Evolutionary conservation across 495 filamentous ascomycete genomes (phyloP).

Genomic region (Aspergillus saccharolyticus): DNA sequence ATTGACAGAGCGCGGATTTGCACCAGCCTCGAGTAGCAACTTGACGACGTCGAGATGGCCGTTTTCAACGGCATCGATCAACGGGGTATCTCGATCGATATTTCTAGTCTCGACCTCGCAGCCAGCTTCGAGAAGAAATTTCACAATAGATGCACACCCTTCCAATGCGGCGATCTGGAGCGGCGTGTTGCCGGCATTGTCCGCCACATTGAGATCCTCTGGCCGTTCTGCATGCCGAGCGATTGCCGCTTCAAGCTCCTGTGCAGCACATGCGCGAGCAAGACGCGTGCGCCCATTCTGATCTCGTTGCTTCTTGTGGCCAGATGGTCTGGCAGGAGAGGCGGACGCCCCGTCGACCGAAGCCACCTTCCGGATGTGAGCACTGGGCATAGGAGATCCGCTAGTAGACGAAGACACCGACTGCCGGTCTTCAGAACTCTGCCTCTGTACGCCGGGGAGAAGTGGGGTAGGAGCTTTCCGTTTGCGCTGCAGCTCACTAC

Average conservation of each 20-base stretch:
- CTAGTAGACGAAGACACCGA: conserved; percentile 71
- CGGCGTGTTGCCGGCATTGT: conserved; percentile 91
- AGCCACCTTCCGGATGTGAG: conserved; percentile 59
- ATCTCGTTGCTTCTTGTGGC: conserved; percentile 77
- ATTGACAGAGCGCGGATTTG: conserved; percentile 84
- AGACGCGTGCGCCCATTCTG: conserved; percentile 79
- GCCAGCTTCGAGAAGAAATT: conserved; percentile 66
- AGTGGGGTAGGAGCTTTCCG: conserved; percentile 50
- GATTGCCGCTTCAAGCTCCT: conserved; percentile 66
- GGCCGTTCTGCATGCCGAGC: conserved; percentile 67
- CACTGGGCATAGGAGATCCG: conserved; percentile 64
- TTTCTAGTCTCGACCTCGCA: conserved; percentile 80
- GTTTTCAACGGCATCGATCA: conserved; percentile 95
- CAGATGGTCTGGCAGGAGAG: conserved; percentile 61
- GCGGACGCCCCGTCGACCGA: conserved; percentile 51
- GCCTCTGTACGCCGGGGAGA: conserved; percentile 38
- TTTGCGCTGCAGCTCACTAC: conserved; percentile 25
- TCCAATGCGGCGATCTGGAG: conserved; percentile 85
- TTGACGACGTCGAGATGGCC: conserved; percentile 87
- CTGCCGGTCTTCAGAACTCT: conserved; percentile 58
- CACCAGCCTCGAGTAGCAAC: conserved; percentile 74
- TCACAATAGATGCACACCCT: conserved; percentile 71
- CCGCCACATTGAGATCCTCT: conserved; percentile 80
- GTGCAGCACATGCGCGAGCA: conserved; percentile 75
- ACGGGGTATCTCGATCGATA: conserved; percentile 81